A percentile compares a stretch with the other conserved stretches of the same genome.
Evolutionary conservation across 352 stramenopile species (phyloP).

Genomic region (Globisporangium megalacanthum): DNA sequence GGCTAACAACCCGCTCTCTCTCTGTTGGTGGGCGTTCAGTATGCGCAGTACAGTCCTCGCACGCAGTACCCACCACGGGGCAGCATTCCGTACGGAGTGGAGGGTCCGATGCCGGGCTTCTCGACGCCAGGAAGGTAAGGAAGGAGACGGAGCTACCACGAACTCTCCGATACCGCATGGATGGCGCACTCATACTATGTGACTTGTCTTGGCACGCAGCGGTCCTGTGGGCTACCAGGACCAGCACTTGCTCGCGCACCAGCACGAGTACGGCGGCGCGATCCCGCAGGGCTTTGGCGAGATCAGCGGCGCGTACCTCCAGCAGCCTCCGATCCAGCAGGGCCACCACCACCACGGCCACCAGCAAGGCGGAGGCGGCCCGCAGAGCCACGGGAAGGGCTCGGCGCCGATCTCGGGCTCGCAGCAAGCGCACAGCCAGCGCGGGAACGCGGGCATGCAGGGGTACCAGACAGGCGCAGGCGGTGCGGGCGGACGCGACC

Average conservation of each 20-base stretch:
- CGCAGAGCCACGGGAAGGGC: constrained; percentile 66
- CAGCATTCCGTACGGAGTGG: constrained; percentile 78
- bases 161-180: background rate
- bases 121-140: constrained; percentile 61
- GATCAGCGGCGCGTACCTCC: constrained; percentile 71
- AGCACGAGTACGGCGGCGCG: constrained; percentile 72
- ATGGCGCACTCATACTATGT: constrained; percentile 6
- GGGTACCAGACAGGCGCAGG: constrained; percentile 40
- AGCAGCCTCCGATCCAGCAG: constrained; percentile 44
- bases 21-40: constrained; percentile 26
- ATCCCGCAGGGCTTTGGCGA: constrained; percentile 81
- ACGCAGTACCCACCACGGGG: constrained; percentile 81
- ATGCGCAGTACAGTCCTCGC: constrained; percentile 82
- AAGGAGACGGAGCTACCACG: background rate
- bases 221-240: constrained; percentile 80
- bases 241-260: constrained; percentile 72
- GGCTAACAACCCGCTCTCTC: constrained; percentile 3
- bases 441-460: constrained; percentile 46
- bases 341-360: constrained; percentile 51
- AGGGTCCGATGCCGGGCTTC: constrained; percentile 74
- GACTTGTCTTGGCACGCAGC: constrained; percentile 10
- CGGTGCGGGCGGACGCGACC: constrained; percentile 35
- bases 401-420: constrained; percentile 27
- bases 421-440: constrained; percentile 52
- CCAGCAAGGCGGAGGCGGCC: constrained; percentile 41